phyloP scores from a whole-genome alignment of 2,329 filamentous ascomycete genomes.

The Trichophyton verrucosum region DNA sequence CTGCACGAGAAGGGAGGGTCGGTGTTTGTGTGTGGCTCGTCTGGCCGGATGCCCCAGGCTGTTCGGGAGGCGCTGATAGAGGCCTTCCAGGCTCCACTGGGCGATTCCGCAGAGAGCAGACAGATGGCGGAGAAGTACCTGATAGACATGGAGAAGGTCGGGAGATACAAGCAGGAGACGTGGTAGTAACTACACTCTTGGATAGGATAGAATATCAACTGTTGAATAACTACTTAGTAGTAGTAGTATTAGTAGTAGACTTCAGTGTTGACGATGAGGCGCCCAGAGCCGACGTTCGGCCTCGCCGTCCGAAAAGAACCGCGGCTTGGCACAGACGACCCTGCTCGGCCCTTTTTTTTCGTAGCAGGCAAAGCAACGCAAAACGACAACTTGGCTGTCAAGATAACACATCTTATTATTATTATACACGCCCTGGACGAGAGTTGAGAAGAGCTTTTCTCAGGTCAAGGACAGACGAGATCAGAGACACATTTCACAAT shows the following conservation, averaged over 20 bases:
- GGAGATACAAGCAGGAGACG: conserved; percentile 56
- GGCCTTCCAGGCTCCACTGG: conserved; percentile 39
- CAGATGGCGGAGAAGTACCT: conserved; percentile 46
- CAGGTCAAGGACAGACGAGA: not conserved
- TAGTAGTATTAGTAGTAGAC: too few relatives aligned
- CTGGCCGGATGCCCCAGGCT: conserved; percentile 59
- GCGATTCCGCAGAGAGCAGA: conserved; percentile 21
- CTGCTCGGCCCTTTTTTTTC: too few relatives aligned
- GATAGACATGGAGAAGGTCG: conserved; percentile 46
- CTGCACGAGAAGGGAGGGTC: conserved; percentile 41
- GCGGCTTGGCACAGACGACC: not conserved
- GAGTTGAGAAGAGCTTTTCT: not conserved
- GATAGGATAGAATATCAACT: not conserved
- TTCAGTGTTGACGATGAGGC: not conserved
- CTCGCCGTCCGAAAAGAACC: not conserved
- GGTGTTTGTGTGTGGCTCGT: conserved; percentile 43
- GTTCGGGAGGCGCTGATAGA: conserved; percentile 56
- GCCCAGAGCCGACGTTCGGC: not conserved
- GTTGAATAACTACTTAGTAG: too few relatives aligned
- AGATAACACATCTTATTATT: too few relatives aligned
- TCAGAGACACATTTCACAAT: conserved; percentile 20
- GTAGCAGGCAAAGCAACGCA: too few relatives aligned
- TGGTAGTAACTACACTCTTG: conserved; percentile 37
- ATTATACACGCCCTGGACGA: not conserved
- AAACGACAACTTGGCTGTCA: too few relatives aligned